phyloP scores from a whole-genome alignment of 1,284 basidiomycete genomes.

The Cryptococcus deneoformans region DNA sequence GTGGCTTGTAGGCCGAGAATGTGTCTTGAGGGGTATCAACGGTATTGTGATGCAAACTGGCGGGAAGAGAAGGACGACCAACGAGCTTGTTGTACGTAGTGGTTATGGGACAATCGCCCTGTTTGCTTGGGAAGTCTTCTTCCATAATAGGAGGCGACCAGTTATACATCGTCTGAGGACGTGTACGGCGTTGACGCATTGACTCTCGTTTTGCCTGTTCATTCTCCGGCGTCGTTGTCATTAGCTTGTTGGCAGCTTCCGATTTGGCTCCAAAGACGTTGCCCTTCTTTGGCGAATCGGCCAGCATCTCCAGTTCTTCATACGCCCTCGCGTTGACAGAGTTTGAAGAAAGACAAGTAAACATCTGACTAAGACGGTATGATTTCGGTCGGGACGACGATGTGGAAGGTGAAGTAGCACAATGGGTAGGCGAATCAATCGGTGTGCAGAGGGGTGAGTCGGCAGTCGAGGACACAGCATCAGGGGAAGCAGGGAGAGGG shows the following conservation, averaged over 20 bases:
- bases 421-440: not conserved
- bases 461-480: not conserved
- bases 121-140: not conserved
- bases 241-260: not conserved
- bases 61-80: not conserved
- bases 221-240: not conserved
- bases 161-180: not conserved
- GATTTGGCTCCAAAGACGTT: not conserved
- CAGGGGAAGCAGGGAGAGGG: not conserved
- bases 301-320: not conserved
- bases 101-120: not conserved
- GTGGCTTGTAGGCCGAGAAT: not conserved
- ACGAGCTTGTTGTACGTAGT: not conserved
- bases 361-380: not conserved
- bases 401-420: not conserved
- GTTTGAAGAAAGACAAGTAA: not conserved
- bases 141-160: not conserved
- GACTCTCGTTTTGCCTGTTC: not conserved
- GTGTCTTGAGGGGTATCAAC: too few relatives aligned
- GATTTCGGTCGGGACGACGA: not conserved
- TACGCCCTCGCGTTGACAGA: slow-evolving; percentile 2
- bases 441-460: not conserved
- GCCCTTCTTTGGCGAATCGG: not conserved
- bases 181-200: too few relatives aligned
- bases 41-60: too few relatives aligned